Conservation (phyloP, 257 asterid species). For the Scutellaria galericulata region DNA sequence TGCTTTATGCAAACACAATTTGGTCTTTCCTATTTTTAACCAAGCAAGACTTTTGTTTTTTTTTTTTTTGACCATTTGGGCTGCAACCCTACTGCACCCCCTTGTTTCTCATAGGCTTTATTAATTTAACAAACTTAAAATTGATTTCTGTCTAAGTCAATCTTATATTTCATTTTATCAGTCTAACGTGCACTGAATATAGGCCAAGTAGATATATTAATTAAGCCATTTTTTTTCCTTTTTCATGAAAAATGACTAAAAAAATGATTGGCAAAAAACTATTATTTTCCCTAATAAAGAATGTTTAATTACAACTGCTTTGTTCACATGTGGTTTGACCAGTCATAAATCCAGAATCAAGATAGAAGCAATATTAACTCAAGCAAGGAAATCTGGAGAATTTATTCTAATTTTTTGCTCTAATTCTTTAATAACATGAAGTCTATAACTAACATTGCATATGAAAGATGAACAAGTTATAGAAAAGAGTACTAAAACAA, state of each 20-base stretch:
- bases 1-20: conserved; percentile 29
- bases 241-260: no score
- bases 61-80: no score
- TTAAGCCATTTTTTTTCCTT: no score
- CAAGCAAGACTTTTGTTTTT: conserved; percentile 29
- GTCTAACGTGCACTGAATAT: not conserved
- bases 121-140: not conserved
- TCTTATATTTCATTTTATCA: no score
- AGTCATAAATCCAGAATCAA: not conserved
- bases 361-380: not conserved
- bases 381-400: conserved; percentile 9
- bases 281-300: no score
- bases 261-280: no score
- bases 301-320: not conserved
- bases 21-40: conserved; percentile 29
- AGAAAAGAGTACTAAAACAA: conserved; percentile 35
- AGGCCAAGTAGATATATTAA: not conserved
- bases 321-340: not conserved
- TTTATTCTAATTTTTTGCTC: conserved; percentile 1
- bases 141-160: no score
- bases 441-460: conserved; percentile 30
- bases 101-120: conserved; percentile 2
- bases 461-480: conserved; percentile 42
- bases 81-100: not conserved
- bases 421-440: not conserved